Evolutionary conservation across 371 early-diverging fungal species (phyloP), one percentile per base, ranked within the genome.

Genomic region (Mortierella sp.): DNA sequence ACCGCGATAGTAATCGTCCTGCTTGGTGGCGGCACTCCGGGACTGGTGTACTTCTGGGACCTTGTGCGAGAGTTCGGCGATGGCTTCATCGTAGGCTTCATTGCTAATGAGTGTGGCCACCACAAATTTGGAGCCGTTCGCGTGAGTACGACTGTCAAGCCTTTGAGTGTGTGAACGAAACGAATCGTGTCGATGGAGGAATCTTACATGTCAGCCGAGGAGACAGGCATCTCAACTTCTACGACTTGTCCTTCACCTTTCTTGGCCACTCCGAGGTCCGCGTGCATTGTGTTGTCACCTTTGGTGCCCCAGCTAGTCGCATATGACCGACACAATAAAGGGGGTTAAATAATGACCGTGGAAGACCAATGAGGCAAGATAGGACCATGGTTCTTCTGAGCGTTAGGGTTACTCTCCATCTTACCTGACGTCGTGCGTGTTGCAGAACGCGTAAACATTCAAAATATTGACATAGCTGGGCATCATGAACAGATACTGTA

Each of bases 271-370:
- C 73, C 67, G 46, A 66, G 46, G 46, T 80, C 74, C 67, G 81
- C 81, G 16, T 81, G 67, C 0, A 81, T 61, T 0, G 70, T 50
- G 51, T 88, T 91, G 66, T 90, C 94, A 53, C 96, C 96, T 78
- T 95, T 95, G 12, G 96, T 96, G n/a, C 96, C 96, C 96, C 96
- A 96, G 31, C 94, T 82, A 89, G 19, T n/a, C 18, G 10, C 23
- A 39, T 13, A 39, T 16, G 19, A 38, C 14, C 19, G 19, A 26
- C 21, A 26, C 26, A 26, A 7, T 7, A 8, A 9, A 10, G 27
- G 14, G 6, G 12, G 14, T 16, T 34, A 50, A 50, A 26, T 14
- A 62, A 34, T 9, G n/a, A n/a, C n/a, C n/a, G n/a, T n/a, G n/a
- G n/a, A n/a, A n/a, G n/a, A n/a, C n/a, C n/a, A n/a, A n/a, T n/a